These are phyloP conservation scores for Pulveroboletus sp. DNA, from an alignment of 768 basidiomycete genomes.

Conservation along the genomic window DNA sequence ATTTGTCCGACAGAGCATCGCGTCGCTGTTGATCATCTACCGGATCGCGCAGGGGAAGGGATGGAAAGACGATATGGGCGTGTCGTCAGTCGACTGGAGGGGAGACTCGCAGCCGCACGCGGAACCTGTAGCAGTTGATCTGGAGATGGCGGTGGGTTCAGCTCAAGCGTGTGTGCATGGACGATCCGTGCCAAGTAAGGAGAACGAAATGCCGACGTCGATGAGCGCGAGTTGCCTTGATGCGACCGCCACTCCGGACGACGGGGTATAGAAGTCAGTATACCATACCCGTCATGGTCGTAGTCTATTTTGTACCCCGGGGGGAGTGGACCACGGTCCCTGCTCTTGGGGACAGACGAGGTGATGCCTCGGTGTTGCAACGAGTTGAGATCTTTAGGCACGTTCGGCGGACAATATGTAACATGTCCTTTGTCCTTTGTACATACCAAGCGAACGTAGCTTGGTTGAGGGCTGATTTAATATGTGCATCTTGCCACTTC, in stretches of 20 bases:
- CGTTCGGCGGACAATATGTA: background rate
- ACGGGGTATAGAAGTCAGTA: background rate
- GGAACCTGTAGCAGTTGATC: background rate
- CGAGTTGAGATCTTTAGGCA: no score
- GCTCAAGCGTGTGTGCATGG: background rate
- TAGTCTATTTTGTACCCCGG: background rate
- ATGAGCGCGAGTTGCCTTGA: background rate
- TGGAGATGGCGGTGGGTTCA: background rate
- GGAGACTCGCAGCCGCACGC: constrained; percentile 1
- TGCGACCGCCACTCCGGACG: background rate
- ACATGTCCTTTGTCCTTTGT: no score
- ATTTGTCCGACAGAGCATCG: constrained; percentile 7
- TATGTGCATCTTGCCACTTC: background rate
- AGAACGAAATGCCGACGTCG: background rate
- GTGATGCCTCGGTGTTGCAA: no score
- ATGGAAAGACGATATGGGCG: constrained; percentile 5
- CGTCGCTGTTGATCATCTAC: constrained; percentile 18
- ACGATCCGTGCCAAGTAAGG: background rate
- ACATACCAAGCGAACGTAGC: no score
- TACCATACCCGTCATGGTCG: background rate
- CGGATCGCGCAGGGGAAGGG: constrained; percentile 17
- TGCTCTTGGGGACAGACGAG: no score
- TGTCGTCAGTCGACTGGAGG: constrained; percentile 15
- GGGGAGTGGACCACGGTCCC: background rate
- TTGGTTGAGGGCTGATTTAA: background rate